Base-by-base conservation (phyloP, 2,329 filamentous ascomycete species). In the Zymoseptoria ardabiliae region DNA sequence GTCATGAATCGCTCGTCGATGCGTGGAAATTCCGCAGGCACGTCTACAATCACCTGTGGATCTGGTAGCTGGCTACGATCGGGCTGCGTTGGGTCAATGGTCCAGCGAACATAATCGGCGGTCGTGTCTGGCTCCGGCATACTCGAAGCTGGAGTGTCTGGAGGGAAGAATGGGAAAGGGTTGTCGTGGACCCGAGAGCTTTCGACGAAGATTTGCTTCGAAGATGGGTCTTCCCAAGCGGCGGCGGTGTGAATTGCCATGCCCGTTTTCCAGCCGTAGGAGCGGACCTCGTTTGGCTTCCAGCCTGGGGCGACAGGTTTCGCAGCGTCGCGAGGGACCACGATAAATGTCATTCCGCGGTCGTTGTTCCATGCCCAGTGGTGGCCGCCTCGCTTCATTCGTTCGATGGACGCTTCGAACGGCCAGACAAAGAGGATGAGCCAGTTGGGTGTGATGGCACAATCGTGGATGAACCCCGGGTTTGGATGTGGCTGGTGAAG, bases 1-100 rank as follows among this genome's bases (percentile, higher is more conserved):
- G 74, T 74, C 13, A 76, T 66, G 49, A 76, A 71, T 6, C 77
- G 72, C 58, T 79, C 78, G 56, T 80, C 78, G 19, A 79, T 71
- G 21, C 77, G 72, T 0, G 75, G 74, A 63, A 79, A 79, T 57
- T 79, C 77, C 25, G 72, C 70, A 3, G 76, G 75, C 28, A 73
- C 70, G 49, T 76, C 72, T 22, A 75, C 67, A 8, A 74, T 54
- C 0, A 73, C 63, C 5, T 61, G 21, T 1, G 73, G 72, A 41
- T 71, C 71, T 0, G 67, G 50, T 0, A 74, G 68, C 9, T 66
- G 50, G 17, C 53, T 67, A 1, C 63, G 60, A 50, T 70, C 3
- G 68, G 70, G 50, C 11, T 66, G 22, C 1, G 61, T 63, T 3
- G 73, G 72, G 63, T 79, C 75, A 41, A 79, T 68, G 25, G 70